Evolutionary conservation across 2,329 filamentous ascomycete genomes (phyloP).

Genomic region (Fusarium buharicum): DNA sequence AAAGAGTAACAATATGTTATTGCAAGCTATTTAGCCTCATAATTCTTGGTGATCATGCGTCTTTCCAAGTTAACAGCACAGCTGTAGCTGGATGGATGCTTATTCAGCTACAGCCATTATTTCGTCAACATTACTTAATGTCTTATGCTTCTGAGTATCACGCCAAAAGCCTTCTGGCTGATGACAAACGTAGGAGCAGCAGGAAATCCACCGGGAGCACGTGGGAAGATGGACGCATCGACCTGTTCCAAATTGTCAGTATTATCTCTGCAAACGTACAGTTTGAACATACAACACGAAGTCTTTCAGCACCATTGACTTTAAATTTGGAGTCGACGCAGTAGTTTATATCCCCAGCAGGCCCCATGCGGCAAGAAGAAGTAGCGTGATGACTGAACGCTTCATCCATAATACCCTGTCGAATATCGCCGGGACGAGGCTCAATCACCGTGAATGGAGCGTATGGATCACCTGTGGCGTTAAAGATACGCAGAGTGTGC

Average conservation of each 20-base stretch:
- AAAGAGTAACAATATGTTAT: no score
- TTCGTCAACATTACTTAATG: background rate
- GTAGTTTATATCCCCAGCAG: conserved; percentile 60
- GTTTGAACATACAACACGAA: conserved; percentile 60
- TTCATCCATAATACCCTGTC: conserved; percentile 59
- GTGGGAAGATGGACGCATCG: conserved; percentile 67
- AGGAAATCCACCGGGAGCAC: conserved; percentile 26
- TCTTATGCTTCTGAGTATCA: conserved; percentile 1
- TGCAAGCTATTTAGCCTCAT: no score
- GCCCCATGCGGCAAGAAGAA: conserved; percentile 66
- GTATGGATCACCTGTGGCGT: conserved; percentile 41
- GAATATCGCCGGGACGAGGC: conserved; percentile 56
- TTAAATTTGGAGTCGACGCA: conserved; percentile 66
- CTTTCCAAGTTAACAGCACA: no score
- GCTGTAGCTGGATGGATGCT: no score
- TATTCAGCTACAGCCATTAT: no score
- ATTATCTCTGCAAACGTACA: no score
- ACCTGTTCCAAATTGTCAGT: no score
- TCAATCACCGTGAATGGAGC: conserved; percentile 25
- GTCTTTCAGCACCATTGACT: conserved; percentile 62
- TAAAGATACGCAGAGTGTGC: conserved; percentile 41
- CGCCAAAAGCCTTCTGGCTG: conserved; percentile 22
- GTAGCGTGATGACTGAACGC: conserved; percentile 69
- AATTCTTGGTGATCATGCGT: no score
- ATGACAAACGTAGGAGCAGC: conserved; percentile 31